Evolutionary conservation across 2,329 filamentous ascomycete genomes (phyloP), one percentile per base, ranked within the genome.

Genomic region (Aspergillus thermomutatus): DNA sequence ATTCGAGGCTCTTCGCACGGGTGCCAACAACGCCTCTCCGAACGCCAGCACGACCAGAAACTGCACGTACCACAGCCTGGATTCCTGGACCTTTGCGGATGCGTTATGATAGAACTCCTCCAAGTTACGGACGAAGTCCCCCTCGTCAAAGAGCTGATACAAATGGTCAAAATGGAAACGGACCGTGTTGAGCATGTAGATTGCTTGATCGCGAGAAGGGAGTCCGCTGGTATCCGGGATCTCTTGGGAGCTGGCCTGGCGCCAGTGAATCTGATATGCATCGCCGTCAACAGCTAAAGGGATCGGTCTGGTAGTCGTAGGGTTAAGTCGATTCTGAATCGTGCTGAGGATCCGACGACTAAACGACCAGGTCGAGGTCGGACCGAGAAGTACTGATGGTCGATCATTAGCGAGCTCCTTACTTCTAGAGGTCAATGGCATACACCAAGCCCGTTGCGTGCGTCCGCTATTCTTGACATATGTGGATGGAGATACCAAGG

Each of bases 361-460:
- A 41, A 82, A 83, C 0, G 80, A 81, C 81, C 81, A 83, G 26
- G 81, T 83, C 2, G 81, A 83, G 0, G 80, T 82, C 1, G 79
- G 79, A 0, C 80, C 81, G 6, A 83, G 74, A 53, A 81, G 82
- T 52, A 76, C 79, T 82, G 26, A 2, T 43, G 4, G 14, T 2
- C 19, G 17, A 19, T 14, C 14, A 25, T 14, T 9, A n/a, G 43
- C 60, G 26, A 56, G 49, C 10, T 17, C 23, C 37, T n/a, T 40
- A 3, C 4, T 5, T 17, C 4, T n/a, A n/a, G 0, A 17, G 6
- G 0, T 14, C 1, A 37, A 49, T 17, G 8, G 54, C 61, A 9
- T 62, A 65, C 63, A 52, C 46, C 57, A 60, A n/a, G 50, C 58
- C 21, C 66, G 56, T 49, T 58, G 54, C 31, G 51, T 46, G 14